Evolutionary conservation across 768 basidiomycete genomes (phyloP).

Genomic region (Lactarius quietus): DNA sequence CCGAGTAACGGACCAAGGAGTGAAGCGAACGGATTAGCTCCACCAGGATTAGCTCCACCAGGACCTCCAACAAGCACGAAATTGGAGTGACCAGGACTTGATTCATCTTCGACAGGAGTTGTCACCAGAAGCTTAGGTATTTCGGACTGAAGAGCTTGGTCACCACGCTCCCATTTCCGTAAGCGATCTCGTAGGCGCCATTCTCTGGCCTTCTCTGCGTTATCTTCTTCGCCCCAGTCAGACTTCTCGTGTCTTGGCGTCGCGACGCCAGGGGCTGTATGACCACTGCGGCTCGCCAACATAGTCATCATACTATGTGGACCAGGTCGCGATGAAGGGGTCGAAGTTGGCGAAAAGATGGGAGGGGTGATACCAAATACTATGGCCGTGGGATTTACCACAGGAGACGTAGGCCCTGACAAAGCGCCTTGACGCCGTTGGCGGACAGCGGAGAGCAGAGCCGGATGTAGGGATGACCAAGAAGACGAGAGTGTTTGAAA

Average conservation of each 20-base stretch:
- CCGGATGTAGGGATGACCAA: conserved; percentile 75
- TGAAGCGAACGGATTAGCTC: conserved; percentile 38
- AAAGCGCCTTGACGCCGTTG: conserved; percentile 66
- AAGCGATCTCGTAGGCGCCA: conserved; percentile 67
- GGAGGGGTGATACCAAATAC: conserved; percentile 86
- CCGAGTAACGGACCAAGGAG: conserved; percentile 30
- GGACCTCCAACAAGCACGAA: conserved; percentile 48
- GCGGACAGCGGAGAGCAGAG: conserved; percentile 74
- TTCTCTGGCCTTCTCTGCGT: conserved; percentile 65
- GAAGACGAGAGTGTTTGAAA: conserved; percentile 71
- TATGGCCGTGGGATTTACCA: conserved; percentile 70
- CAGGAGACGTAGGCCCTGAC: conserved; percentile 54
- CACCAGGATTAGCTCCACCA: conserved; percentile 31
- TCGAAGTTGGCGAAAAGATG: conserved; percentile 46
- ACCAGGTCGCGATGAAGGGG: conserved; percentile 30
- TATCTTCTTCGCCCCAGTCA: conserved; percentile 66
- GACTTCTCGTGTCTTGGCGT: conserved; percentile 38
- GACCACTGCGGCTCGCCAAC: conserved; percentile 42
- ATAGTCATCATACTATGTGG: conserved; percentile 41
- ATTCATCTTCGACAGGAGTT: conserved; percentile 38
- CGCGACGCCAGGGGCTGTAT: conserved; percentile 34
- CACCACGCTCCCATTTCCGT: conserved; percentile 68
- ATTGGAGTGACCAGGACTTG: conserved; percentile 33
- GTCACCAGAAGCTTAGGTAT: conserved; percentile 49
- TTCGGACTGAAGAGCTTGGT: conserved; percentile 56